A percentile compares a stretch with the other conserved stretches of the same genome.
These are phyloP conservation scores for Termitomyces heimii DNA, from an alignment of 768 basidiomycete species.

Conservation along the genomic window DNA sequence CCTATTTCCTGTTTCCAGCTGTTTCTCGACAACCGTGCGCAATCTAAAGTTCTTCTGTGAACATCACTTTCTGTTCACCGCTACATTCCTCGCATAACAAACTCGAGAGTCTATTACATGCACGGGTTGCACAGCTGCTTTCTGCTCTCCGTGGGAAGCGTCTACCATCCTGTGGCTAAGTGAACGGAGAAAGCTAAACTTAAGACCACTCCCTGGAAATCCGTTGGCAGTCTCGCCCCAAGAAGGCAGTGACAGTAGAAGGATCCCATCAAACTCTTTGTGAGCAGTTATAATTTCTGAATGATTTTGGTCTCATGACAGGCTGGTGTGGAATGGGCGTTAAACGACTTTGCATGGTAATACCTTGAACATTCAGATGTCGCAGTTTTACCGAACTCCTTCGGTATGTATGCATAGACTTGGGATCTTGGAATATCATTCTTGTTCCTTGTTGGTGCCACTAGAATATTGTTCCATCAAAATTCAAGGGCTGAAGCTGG, in stretches of 20 bases:
- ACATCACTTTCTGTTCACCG: slow-evolving; percentile 11
- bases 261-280: slow-evolving; percentile 65
- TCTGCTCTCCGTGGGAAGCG: slow-evolving; percentile 46
- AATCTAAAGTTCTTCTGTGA: neutral
- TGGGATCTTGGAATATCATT: neutral
- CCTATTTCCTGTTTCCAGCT: neutral
- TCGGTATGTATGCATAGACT: neutral
- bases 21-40: neutral
- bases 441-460: neutral
- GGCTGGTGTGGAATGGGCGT: slow-evolving; percentile 42
- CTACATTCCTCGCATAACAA: slow-evolving; percentile 35
- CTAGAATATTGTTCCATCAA: neutral
- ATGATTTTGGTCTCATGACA: slow-evolving; percentile 43
- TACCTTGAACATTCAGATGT: neutral
- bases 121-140: slow-evolving; percentile 24
- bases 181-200: slow-evolving; percentile 39
- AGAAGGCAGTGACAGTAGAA: slow-evolving; percentile 43
- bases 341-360: neutral
- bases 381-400: too few species aligned
- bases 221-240: slow-evolving; percentile 59
- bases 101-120: slow-evolving; percentile 20
- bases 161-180: slow-evolving; percentile 30
- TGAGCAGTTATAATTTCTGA: slow-evolving; percentile 56
- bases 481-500: neutral
- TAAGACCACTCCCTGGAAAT: too few species aligned